Base-by-base conservation (phyloP, 257 asterid species). In the Salvia splendens region DNA sequence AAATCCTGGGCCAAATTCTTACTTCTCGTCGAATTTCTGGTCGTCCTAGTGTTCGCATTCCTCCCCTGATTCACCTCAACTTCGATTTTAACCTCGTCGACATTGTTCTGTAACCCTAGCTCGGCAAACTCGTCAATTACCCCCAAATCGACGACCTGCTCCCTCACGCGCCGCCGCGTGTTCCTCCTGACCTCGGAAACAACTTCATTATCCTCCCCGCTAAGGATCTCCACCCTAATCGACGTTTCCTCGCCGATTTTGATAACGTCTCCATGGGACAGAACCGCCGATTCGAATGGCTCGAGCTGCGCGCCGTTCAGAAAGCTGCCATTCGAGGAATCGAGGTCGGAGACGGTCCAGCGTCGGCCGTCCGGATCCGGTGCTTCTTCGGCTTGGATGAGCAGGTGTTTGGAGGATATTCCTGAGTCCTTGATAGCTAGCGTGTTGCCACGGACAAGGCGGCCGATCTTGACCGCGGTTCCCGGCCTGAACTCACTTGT, bases 171-270 rank as follows among this genome's bases (percentile, higher is more conserved):
- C 15, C 78, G 71, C 76, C 83, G 36, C 9, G 84, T 41, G 40
- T 70, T 80, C 70, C 84, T 74, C 83, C 83, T 65, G 53, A 30
- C 69, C 3, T 16, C 56, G 5, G 52, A 7, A 61, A 41, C 65
- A 12, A 8, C 61, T 53, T 51, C 73, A 11, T 8, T 53, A 51
- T 51, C 81, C 5, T 7, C 65, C 41, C 2, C 68, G 15, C 12
- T 62, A 0, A 4, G 76, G 47, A 89, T 51, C 20, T 41, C 56
- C 32, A 89, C 86, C 24, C 10, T 47, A 17, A 93, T 86, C 17
- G 87, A 78, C 3, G 99, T 85, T 64, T 8, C 3, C 82, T 88
- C 99, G 3, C 96, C 99, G 10, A 90, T 76, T 75, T 76, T 86
- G 41, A 93, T 38, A 10, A 78, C 36, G 42, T 86, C 92, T 0